Evolutionary conservation across 2,329 filamentous ascomycete species (phyloP), one percentile per base, ranked within the genome.

Genomic region (Cryphonectria japonica): DNA sequence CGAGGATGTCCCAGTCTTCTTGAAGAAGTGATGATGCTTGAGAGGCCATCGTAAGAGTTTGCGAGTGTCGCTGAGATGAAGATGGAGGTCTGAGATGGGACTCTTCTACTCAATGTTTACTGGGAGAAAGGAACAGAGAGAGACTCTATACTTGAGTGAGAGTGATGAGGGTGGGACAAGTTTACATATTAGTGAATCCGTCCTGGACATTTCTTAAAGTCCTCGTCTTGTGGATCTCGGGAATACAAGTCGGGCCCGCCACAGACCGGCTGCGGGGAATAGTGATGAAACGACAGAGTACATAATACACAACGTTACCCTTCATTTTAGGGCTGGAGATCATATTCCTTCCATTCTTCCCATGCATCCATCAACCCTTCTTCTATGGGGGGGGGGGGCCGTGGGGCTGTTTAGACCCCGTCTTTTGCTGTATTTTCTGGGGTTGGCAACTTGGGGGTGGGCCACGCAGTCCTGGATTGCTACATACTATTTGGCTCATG

Each of bases 1-100:
- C 84, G 7, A 92, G 74, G 4, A 85, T 79, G 72, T 85, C 81
- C 72, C 77, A 81, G 19, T 68, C 32, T 26, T 71, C 54, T n/a
- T 6, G 50, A 39, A 64, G 22, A 26, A 50, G 63, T 16, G 63
- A 34, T 52, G 41, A 22, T 34, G 41, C 16, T 26, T 34, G n/a
- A 16, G 39, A 19, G 3, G 26, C 26, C 63, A 65, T 65, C 8
- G 43, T 52, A 16, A 41, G 7, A 34, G 62, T 16, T 26, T n/a
- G 3, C 14, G 61, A 3, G 13, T 62, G 32, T 7, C 1, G 19
- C 6, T 0, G 60, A 37, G 19, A 52, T 26, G 4, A 26, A 52
- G 50, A 1, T 13, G 14, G 22, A 52, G n/a, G n/a, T 2, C 2
- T 26, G 13, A 26, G 8, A 52, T 22, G 43, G 41, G 41, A 43